phyloP scores from a whole-genome alignment of 768 basidiomycete genomes.

The Dioszegia crocea region DNA sequence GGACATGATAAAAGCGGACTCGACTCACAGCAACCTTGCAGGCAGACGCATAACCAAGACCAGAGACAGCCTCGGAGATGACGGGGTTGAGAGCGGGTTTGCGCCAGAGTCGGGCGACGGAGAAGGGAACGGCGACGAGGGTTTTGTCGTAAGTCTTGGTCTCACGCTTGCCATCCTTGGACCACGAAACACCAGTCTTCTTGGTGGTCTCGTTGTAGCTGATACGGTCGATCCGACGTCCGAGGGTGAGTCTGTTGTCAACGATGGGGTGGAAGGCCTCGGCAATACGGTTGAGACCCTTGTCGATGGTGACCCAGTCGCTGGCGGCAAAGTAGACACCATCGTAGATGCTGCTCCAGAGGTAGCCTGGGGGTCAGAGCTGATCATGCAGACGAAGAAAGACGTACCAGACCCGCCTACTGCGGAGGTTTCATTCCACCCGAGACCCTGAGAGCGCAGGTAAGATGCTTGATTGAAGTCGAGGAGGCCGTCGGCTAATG shows the following conservation, averaged over 20 bases:
- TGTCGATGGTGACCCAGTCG: conserved; percentile 29
- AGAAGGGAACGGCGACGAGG: conserved; percentile 23
- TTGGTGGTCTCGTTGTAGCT: conserved; percentile 16
- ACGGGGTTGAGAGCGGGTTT: conserved; percentile 15
- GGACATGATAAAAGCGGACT: no score
- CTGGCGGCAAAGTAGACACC: conserved; percentile 28
- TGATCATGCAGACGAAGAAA: background rate
- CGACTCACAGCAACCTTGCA: conserved; percentile 19
- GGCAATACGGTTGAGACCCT: conserved; percentile 25
- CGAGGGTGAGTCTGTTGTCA: conserved; percentile 18
- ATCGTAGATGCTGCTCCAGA: conserved; percentile 32
- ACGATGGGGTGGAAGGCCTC: conserved; percentile 32
- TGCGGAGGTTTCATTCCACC: conserved; percentile 20
- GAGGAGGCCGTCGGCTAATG: conserved; percentile 15
- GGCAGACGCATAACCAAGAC: conserved; percentile 21
- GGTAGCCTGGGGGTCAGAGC: conserved; percentile 14
- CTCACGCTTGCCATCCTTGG: conserved; percentile 10
- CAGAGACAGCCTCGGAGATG: conserved; percentile 21
- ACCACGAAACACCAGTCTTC: conserved; percentile 25
- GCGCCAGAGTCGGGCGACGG: conserved; percentile 16
- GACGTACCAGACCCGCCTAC: conserved; percentile 18
- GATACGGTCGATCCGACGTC: conserved; percentile 17
- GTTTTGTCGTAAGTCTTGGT: conserved; percentile 22
- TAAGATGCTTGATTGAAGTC: conserved; percentile 16
- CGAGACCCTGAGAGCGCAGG: conserved; percentile 14